Evolutionary conservation across 1,139 yeast species (phyloP).

Genomic region (Geotrichum phurueaensis): DNA sequence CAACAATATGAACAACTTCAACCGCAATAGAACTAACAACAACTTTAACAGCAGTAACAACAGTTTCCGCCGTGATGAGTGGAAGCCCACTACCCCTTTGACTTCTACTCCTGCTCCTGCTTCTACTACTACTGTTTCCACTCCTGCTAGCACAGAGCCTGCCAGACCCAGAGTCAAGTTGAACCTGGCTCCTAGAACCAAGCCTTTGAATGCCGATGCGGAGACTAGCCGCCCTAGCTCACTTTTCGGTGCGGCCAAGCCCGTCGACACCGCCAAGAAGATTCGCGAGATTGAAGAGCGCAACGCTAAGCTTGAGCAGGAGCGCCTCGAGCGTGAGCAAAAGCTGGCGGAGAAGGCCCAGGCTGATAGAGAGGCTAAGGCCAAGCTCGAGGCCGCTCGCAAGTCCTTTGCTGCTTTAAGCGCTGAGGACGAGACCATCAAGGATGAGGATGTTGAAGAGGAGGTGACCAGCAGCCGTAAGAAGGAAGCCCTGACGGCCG

Average conservation of each 20-base stretch:
- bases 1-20: not conserved
- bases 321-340: slow-evolving; percentile 24
- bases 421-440: slow-evolving; percentile 60
- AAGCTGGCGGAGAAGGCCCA: slow-evolving; percentile 21
- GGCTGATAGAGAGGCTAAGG: slow-evolving; percentile 18
- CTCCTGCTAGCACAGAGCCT: slow-evolving; percentile 17
- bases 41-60: slow-evolving; percentile 1
- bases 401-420: slow-evolving; percentile 56
- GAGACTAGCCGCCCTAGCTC: slow-evolving; percentile 22
- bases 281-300: slow-evolving; percentile 29
- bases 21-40: not conserved
- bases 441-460: slow-evolving; percentile 32
- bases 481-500: slow-evolving; percentile 32
- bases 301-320: slow-evolving; percentile 28
- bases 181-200: slow-evolving; percentile 30
- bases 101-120: not conserved
- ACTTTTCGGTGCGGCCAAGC: slow-evolving; percentile 38
- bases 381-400: slow-evolving; percentile 20
- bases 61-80: slow-evolving; percentile 4
- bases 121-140: slow-evolving; percentile 10
- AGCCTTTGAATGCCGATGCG: slow-evolving; percentile 24
- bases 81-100: not conserved
- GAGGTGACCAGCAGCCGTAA: slow-evolving; percentile 27
- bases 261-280: slow-evolving; percentile 36
- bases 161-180: slow-evolving; percentile 25